A percentile compares a stretch with the other conserved stretches of the same genome.
phyloP scores from a whole-genome alignment of 768 basidiomycete species.

The Serpula lacrymans region DNA sequence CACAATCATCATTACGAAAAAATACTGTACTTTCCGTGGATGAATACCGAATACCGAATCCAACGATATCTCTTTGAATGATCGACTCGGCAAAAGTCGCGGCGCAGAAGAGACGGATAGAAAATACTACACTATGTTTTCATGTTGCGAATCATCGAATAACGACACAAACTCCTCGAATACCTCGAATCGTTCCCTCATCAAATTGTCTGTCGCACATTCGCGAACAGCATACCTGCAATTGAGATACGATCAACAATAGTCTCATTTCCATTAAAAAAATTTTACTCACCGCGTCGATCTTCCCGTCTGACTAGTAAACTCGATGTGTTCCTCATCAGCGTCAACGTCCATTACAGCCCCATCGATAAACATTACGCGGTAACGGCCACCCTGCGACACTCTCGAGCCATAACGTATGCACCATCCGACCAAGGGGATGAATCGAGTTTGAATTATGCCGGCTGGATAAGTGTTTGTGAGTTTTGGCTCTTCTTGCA shows the following conservation, averaged over 20 bases:
- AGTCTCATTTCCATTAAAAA: background rate
- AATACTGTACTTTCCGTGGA: no score
- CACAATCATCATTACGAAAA: no score
- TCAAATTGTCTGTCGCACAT: constrained; percentile 25
- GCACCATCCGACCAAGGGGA: constrained; percentile 41
- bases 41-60: no score
- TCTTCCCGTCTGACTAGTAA: constrained; percentile 25
- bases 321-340: constrained; percentile 40
- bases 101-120: no score
- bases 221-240: constrained; percentile 35
- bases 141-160: constrained; percentile 38
- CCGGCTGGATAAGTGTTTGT: constrained; percentile 10
- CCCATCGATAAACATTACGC: constrained; percentile 43
- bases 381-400: constrained; percentile 40
- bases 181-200: constrained; percentile 39
- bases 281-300: constrained; percentile 24
- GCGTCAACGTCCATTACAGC: constrained; percentile 38
- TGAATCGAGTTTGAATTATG: constrained; percentile 34
- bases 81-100: no score
- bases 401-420: constrained; percentile 35
- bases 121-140: no score
- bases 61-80: no score
- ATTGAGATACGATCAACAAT: constrained; percentile 2
- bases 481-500: no score
- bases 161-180: constrained; percentile 41